A percentile compares a stretch with the other conserved stretches of the same genome.
Conservation (phyloP, 2,329 filamentous ascomycete genomes). For the Neofusicoccum laricinum region DNA sequence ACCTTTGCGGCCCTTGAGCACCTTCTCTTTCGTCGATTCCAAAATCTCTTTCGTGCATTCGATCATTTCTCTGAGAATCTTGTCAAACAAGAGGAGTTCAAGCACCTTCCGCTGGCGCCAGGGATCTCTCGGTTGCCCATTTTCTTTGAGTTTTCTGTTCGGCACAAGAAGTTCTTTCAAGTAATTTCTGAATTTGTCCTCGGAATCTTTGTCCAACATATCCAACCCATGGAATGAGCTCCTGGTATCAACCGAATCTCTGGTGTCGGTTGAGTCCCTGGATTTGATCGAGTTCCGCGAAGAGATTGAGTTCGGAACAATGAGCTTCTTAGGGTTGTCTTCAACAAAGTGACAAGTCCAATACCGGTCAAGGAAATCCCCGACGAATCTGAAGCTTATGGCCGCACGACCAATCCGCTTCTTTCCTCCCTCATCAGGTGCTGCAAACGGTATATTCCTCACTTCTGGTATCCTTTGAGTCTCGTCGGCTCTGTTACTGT, state of each 20-base stretch:
- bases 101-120: constrained; percentile 30
- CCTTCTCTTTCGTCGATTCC: background rate
- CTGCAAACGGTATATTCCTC: background rate
- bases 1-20: background rate
- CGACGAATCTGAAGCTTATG: constrained; percentile 28
- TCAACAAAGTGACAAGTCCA: constrained; percentile 31
- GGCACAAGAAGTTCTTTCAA: too few species aligned
- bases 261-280: too few species aligned
- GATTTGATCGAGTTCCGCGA: too few species aligned
- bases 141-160: background rate
- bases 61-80: constrained; percentile 20
- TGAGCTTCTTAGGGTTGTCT: too few species aligned
- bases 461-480: background rate
- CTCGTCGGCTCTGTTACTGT: background rate
- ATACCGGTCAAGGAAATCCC: constrained; percentile 33
- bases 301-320: too few species aligned
- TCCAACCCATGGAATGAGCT: too few species aligned
- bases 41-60: background rate
- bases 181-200: too few species aligned
- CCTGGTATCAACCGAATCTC: too few species aligned
- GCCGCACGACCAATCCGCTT: constrained; percentile 20
- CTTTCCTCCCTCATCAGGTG: background rate
- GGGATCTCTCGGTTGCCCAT: background rate
- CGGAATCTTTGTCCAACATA: too few species aligned
- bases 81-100: constrained; percentile 26